Evolutionary conservation across 2,329 filamentous ascomycete genomes (phyloP).

Genomic region (Blastomyces emzantsi): DNA sequence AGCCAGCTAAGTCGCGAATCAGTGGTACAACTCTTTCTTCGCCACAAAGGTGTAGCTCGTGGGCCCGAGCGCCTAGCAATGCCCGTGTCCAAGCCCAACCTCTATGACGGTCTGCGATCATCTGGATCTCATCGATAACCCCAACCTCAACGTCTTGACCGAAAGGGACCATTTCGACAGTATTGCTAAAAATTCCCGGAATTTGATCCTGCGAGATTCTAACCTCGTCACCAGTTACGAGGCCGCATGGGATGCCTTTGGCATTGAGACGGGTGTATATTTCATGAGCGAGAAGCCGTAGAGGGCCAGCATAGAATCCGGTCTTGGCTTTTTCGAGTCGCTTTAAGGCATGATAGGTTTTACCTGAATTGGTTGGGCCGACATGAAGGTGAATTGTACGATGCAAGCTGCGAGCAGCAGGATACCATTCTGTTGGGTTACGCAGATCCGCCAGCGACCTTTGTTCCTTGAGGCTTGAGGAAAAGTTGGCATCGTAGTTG

Average conservation of each 20-base stretch:
- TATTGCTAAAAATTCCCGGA: conserved; percentile 65
- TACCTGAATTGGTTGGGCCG: conserved; percentile 94
- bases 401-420: conserved; percentile 68
- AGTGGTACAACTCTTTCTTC: conserved; percentile 75
- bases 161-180: conserved; percentile 77
- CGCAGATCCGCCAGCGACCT: conserved; percentile 66
- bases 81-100: conserved; percentile 96
- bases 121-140: conserved; percentile 97
- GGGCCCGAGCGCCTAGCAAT: conserved; percentile 73
- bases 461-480: conserved; percentile 51
- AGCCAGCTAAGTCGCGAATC: conserved; percentile 65
- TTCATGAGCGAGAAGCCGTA: conserved; percentile 84
- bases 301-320: conserved; percentile 83
- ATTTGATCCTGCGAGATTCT: conserved; percentile 54
- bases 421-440: conserved; percentile 90
- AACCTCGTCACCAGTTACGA: conserved; percentile 88
- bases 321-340: conserved; percentile 64
- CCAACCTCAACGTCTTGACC: conserved; percentile 65
- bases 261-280: conserved; percentile 81
- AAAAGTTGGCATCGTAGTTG: conserved; percentile 50
- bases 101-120: conserved; percentile 72
- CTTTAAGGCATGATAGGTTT: conserved; percentile 90
- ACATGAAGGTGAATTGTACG: conserved; percentile 86
- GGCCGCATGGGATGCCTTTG: conserved; percentile 64
- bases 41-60: conserved; percentile 87